Conservation (phyloP, 495 filamentous ascomycete species). For the Penicillium roqueforti region DNA sequence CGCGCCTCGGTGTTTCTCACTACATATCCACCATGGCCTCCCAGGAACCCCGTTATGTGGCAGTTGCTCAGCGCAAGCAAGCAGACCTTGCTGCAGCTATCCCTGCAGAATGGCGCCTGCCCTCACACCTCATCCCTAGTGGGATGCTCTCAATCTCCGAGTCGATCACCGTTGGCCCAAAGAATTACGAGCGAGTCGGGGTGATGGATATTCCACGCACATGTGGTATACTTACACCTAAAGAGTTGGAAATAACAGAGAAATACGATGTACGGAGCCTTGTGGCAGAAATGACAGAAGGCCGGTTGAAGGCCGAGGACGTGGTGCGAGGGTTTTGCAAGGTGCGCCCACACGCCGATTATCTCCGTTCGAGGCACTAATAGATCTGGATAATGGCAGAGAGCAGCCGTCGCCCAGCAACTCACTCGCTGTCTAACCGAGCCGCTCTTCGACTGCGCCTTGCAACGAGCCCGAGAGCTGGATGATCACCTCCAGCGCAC, state of each 20-base stretch:
- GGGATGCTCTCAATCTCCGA: slow-evolving; percentile 41
- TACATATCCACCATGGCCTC: slow-evolving; percentile 13
- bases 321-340: slow-evolving; percentile 60
- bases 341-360: slow-evolving; percentile 10
- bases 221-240: slow-evolving; percentile 47
- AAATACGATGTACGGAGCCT: slow-evolving; percentile 49
- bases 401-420: slow-evolving; percentile 59
- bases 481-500: slow-evolving; percentile 51
- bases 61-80: slow-evolving; percentile 44
- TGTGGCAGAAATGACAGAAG: slow-evolving; percentile 41
- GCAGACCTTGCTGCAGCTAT: slow-evolving; percentile 41
- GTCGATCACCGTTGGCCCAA: slow-evolving; percentile 35
- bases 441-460: slow-evolving; percentile 58
- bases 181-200: slow-evolving; percentile 31
- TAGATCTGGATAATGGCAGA: slow-evolving; percentile 20
- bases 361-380: neutral
- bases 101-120: slow-evolving; percentile 45
- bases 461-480: slow-evolving; percentile 53
- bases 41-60: slow-evolving; percentile 23
- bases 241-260: slow-evolving; percentile 59
- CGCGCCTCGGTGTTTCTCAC: neutral
- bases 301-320: slow-evolving; percentile 49
- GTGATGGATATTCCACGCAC: slow-evolving; percentile 45
- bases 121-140: slow-evolving; percentile 29
- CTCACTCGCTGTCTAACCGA: slow-evolving; percentile 63